Conservation (phyloP, 2,329 filamentous ascomycete species). For the Akanthomyces uredinophilus region DNA sequence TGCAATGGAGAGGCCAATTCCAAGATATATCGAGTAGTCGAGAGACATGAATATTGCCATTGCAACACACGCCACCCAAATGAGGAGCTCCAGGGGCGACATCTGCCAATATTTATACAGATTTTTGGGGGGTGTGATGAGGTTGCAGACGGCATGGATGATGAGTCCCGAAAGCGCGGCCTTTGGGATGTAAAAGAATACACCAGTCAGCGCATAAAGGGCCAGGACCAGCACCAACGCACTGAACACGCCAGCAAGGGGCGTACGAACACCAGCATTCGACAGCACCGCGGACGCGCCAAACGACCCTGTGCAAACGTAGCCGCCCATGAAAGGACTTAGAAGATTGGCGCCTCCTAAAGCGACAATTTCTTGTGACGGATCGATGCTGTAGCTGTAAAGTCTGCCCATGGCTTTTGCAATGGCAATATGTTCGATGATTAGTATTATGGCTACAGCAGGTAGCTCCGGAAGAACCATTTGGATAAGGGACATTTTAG, state of each 20-base stretch:
- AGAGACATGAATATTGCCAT: constrained; percentile 45
- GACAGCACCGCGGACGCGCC: constrained; percentile 75
- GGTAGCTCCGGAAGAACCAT: constrained; percentile 60
- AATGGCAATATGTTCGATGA: constrained; percentile 81
- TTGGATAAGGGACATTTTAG: constrained; percentile 51
- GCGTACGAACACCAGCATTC: constrained; percentile 76
- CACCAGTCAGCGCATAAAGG: constrained; percentile 69
- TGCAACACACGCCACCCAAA: constrained; percentile 70
- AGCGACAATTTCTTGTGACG: constrained; percentile 74
- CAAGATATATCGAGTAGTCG: constrained; percentile 47
- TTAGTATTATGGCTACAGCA: constrained; percentile 67
- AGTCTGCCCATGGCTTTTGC: constrained; percentile 76
- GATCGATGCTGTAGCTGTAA: constrained; percentile 74
- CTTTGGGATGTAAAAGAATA: constrained; percentile 78
- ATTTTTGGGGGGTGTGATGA: constrained; percentile 67
- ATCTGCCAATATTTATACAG: constrained; percentile 75
- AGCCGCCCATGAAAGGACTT: constrained; percentile 65
- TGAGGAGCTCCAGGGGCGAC: constrained; percentile 66
- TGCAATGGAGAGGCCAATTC: constrained; percentile 37
- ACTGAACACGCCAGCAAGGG: constrained; percentile 73
- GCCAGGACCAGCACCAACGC: constrained; percentile 70
- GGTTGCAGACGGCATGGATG: constrained; percentile 75
- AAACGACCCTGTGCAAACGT: constrained; percentile 43
- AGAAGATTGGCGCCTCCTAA: constrained; percentile 72
- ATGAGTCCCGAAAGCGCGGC: constrained; percentile 69